Percentiles rank a stretch among this genome's conserved stretches.
These are phyloP conservation scores for Ligustrum vulgare DNA, from an alignment of 257 asterid species.

Conservation along the genomic window DNA sequence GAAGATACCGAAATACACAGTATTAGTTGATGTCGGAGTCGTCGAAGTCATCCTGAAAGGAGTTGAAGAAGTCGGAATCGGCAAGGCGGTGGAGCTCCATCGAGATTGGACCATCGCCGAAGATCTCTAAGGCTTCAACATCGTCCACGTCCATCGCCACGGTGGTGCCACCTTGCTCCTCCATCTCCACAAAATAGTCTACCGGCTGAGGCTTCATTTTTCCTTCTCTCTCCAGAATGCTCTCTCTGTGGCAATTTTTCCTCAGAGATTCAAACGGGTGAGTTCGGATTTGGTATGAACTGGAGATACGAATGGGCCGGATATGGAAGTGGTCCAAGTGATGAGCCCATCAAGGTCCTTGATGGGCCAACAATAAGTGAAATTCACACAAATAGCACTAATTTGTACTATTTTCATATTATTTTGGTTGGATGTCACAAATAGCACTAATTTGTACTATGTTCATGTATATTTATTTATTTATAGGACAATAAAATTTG, in stretches of 20 bases:
- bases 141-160: conserved; percentile 60
- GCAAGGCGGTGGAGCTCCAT: conserved; percentile 44
- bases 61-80: conserved; percentile 49
- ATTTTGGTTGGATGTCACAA: background rate
- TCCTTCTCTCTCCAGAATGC: background rate
- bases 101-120: conserved; percentile 37
- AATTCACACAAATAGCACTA: background rate
- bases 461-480: too few relatives aligned
- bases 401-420: too few relatives aligned
- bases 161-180: conserved; percentile 36
- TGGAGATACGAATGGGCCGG: conserved; percentile 2
- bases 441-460: background rate
- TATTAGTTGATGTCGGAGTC: conserved; percentile 40
- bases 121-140: conserved; percentile 39
- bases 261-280: too few relatives aligned
- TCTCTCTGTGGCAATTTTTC: background rate
- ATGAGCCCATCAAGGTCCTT: background rate
- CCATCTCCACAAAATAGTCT: conserved; percentile 36
- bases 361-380: background rate
- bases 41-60: conserved; percentile 47
- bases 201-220: conserved; percentile 42
- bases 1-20: background rate
- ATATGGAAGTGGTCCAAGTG: too few relatives aligned
- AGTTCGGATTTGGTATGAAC: background rate
- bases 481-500: too few relatives aligned